Evolutionary conservation across 2,329 filamentous ascomycete genomes (phyloP).

Genomic region (Fusarium udum): DNA sequence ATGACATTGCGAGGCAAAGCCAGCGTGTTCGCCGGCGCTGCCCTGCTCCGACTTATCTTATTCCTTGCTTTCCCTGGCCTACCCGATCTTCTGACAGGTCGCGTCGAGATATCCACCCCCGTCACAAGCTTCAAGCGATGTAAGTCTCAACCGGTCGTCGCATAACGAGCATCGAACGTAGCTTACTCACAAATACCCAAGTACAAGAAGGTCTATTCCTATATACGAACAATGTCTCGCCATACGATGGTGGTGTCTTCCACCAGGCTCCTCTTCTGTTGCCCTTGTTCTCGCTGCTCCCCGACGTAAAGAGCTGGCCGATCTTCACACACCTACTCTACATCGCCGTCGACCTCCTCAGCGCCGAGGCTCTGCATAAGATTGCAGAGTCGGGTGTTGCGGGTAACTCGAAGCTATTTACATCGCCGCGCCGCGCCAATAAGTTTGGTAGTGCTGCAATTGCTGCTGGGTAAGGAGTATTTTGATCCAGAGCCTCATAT

Average conservation of each 20-base stretch:
- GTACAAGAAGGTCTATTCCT: conserved; percentile 92
- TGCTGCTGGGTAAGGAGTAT: conserved; percentile 74
- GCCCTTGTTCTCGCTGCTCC: conserved; percentile 89
- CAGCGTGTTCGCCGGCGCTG: conserved; percentile 77
- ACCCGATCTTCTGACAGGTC: conserved; percentile 84
- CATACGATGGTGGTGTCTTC: conserved; percentile 91
- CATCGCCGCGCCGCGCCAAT: conserved; percentile 79
- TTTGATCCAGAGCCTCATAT: background rate
- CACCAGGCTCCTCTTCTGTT: conserved; percentile 88
- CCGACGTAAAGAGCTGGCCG: conserved; percentile 71
- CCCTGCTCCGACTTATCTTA: conserved; percentile 80
- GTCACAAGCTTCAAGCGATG: conserved; percentile 98
- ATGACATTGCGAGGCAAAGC: conserved; percentile 55
- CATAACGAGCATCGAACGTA: background rate
- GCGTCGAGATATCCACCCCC: conserved; percentile 96
- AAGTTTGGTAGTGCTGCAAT: conserved; percentile 79
- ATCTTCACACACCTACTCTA: conserved; percentile 84
- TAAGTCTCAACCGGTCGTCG: conserved; percentile 56
- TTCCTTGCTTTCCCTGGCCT: conserved; percentile 84
- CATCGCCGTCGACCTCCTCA: conserved; percentile 80
- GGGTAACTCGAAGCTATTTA: conserved; percentile 76
- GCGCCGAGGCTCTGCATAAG: conserved; percentile 78
- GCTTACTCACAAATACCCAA: conserved; percentile 20
- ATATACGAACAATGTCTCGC: conserved; percentile 94
- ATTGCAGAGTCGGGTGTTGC: conserved; percentile 87